Conservation (phyloP, 2,329 filamentous ascomycete genomes). For the Aureobasidium melanogenum region DNA sequence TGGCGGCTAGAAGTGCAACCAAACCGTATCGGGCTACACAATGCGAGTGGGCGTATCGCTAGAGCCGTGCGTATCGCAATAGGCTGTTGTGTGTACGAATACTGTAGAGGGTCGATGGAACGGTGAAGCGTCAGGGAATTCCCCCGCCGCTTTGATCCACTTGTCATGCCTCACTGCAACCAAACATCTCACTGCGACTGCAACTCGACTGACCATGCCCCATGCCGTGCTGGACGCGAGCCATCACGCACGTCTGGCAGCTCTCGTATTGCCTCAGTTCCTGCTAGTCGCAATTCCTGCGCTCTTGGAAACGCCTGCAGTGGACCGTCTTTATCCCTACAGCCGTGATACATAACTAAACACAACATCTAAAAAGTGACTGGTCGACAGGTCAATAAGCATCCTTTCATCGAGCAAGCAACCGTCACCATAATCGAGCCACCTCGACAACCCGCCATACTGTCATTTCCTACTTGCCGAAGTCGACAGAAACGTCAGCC, state of each 20-base stretch:
- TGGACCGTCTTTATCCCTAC: not conserved
- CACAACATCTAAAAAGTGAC: not conserved
- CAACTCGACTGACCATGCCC: not conserved
- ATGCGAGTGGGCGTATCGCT: not conserved
- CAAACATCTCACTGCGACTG: not conserved
- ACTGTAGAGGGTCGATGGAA: not conserved
- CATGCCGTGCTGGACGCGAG: slow-evolving; percentile 5
- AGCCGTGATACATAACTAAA: slow-evolving; percentile 7
- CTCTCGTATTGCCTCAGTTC: not conserved
- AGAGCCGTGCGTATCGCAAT: not conserved
- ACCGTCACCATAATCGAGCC: not conserved
- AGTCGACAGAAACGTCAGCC: not conserved
- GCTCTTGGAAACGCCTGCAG: not conserved
- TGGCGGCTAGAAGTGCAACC: not conserved
- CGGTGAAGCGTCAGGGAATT: not conserved
- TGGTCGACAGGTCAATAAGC: not conserved
- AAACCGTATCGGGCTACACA: not conserved
- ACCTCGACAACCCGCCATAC: not conserved
- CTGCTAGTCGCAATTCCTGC: not conserved
- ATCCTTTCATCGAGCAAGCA: not conserved
- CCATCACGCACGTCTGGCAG: slow-evolving; percentile 8
- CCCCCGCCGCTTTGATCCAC: not conserved
- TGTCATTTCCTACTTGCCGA: not conserved
- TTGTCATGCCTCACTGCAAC: not conserved
- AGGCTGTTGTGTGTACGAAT: not conserved